Evolutionary conservation across 139 green algal genomes (phyloP).

Genomic region (Chlamydomonas sp.): DNA sequence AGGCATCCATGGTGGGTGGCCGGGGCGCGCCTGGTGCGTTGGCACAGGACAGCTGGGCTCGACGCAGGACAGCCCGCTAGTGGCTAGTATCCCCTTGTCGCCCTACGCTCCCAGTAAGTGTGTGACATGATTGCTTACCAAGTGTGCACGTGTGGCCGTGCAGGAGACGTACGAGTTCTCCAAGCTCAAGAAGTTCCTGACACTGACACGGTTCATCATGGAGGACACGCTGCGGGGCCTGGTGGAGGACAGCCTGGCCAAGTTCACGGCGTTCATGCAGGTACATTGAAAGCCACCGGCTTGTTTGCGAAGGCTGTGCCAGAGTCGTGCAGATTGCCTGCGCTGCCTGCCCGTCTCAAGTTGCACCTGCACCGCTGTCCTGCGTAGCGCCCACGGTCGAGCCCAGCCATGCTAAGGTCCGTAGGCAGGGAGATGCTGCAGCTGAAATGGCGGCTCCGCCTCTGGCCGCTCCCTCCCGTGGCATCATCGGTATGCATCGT

Average conservation of each 20-base stretch:
- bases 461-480: too few relatives aligned
- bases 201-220: slow-evolving; percentile 72
- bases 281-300: not conserved
- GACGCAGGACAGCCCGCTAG: too few relatives aligned
- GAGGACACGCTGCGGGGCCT: slow-evolving; percentile 83
- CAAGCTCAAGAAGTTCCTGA: slow-evolving; percentile 77
- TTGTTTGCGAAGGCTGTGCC: not conserved
- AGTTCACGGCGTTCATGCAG: slow-evolving; percentile 69
- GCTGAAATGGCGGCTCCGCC: too few relatives aligned
- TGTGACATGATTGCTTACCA: too few relatives aligned
- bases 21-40: too few relatives aligned
- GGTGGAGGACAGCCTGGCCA: slow-evolving; percentile 64
- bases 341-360: not conserved
- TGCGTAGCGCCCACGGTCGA: too few relatives aligned
- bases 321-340: not conserved
- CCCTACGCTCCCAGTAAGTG: too few relatives aligned
- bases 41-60: too few relatives aligned
- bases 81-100: too few relatives aligned
- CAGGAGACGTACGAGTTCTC: slow-evolving; percentile 77
- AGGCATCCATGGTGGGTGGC: slow-evolving; percentile 60
- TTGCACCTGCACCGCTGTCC: slow-evolving; percentile 36
- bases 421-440: too few relatives aligned
- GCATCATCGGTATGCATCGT: not conserved
- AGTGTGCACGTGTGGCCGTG: too few relatives aligned
- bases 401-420: too few relatives aligned